Evolutionary conservation across 2,329 filamentous ascomycete species (phyloP).

Genomic region (Knoxdaviesia proteae): DNA sequence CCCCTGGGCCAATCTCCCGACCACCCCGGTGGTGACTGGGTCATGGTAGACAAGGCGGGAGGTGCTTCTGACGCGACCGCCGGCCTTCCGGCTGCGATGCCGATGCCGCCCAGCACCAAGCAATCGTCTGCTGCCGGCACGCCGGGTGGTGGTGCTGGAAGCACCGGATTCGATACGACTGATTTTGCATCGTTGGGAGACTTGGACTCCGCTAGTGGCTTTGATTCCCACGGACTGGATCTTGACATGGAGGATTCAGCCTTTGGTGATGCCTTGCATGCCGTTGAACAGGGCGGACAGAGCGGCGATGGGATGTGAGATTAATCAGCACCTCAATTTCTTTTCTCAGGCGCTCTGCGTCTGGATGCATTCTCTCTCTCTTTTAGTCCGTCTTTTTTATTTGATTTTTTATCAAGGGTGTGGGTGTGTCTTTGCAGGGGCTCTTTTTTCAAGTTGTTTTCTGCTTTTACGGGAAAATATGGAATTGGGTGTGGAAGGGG

Average conservation of each 20-base stretch:
- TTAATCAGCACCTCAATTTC: no score
- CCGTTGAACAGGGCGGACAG: constrained; percentile 17
- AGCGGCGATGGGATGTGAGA: no score
- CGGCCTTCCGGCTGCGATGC: neutral
- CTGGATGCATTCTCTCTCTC: no score
- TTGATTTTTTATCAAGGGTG: no score
- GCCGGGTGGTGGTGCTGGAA: constrained; percentile 8
- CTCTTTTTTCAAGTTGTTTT: no score
- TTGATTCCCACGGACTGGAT: constrained; percentile 41
- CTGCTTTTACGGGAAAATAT: no score
- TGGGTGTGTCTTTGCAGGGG: no score
- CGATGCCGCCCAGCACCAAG: neutral
- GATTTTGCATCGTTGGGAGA: constrained; percentile 45
- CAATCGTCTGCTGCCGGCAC: constrained; percentile 1
- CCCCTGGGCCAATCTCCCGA: constrained; percentile 7
- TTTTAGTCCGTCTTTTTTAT: no score
- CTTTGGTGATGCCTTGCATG: constrained; percentile 68
- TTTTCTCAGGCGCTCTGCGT: no score
- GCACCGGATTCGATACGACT: constrained; percentile 27
- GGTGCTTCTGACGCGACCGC: constrained; percentile 18
- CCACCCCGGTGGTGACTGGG: constrained; percentile 48
- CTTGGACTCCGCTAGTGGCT: constrained; percentile 51
- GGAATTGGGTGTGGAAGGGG: no score
- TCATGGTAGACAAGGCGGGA: constrained; percentile 48
- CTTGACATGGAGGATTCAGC: constrained; percentile 61